Evolutionary conservation across 768 basidiomycete species (phyloP).

Genomic region (Pulveroboletus frians): DNA sequence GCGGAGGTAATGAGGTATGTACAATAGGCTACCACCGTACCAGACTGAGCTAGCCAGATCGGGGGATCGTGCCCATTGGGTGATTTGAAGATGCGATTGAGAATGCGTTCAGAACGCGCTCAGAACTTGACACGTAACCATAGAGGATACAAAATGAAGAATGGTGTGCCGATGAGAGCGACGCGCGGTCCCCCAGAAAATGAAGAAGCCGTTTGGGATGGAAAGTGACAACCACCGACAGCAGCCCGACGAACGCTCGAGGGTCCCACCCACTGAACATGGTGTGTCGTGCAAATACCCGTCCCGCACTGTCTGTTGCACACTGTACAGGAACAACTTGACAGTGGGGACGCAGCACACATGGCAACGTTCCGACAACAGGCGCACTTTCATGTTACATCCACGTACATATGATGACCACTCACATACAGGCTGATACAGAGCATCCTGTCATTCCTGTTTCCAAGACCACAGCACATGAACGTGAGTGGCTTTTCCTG

Average conservation of each 20-base stretch:
- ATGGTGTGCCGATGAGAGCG: too few relatives aligned
- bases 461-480: background rate
- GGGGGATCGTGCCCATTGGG: too few relatives aligned
- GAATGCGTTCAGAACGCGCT: conserved; percentile 78
- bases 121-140: too few relatives aligned
- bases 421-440: background rate
- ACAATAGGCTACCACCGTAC: conserved; percentile 97
- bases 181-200: too few relatives aligned
- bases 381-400: background rate
- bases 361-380: background rate
- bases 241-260: too few relatives aligned
- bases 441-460: background rate
- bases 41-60: conserved; percentile 93
- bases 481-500: background rate
- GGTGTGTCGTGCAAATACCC: too few relatives aligned
- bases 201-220: too few relatives aligned
- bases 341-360: background rate
- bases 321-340: background rate
- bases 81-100: conserved; percentile 98
- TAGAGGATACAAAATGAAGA: too few relatives aligned
- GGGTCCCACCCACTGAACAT: too few relatives aligned
- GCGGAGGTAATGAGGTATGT: conserved; percentile 94
- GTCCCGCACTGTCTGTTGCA: conserved; percentile 4
- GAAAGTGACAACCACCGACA: too few relatives aligned
- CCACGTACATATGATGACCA: background rate